Conservation (phyloP, 2,329 filamentous ascomycete genomes). For the Paraconiothyrium sp. region DNA sequence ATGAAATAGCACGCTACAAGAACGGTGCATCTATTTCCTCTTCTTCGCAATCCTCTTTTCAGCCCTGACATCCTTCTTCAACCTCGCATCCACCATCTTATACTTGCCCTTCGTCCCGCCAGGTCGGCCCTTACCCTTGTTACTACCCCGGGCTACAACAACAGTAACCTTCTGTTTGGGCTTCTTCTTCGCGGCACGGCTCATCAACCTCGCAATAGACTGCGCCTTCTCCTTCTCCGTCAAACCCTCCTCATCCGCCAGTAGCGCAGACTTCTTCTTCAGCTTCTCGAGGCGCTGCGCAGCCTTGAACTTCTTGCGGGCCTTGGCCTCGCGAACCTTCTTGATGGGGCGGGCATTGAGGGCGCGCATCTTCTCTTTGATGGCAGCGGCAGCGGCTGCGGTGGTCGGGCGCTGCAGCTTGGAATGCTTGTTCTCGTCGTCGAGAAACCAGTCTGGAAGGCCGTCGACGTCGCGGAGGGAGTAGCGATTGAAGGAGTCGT, state of each 20-base stretch:
- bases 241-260: slow-evolving; percentile 89
- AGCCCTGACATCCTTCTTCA: slow-evolving; percentile 96
- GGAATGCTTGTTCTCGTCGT: slow-evolving; percentile 88
- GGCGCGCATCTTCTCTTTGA: slow-evolving; percentile 92
- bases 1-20: background rate
- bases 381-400: slow-evolving; percentile 86
- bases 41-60: slow-evolving; percentile 84
- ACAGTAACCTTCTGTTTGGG: slow-evolving; percentile 83
- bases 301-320: slow-evolving; percentile 95
- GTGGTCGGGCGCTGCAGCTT: slow-evolving; percentile 88
- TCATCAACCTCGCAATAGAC: slow-evolving; percentile 82
- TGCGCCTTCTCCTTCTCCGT: slow-evolving; percentile 96
- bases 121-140: slow-evolving; percentile 85
- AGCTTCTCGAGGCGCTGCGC: slow-evolving; percentile 92
- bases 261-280: slow-evolving; percentile 92
- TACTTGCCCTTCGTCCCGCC: slow-evolving; percentile 95
- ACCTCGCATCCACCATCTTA: slow-evolving; percentile 92
- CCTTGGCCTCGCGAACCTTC: slow-evolving; percentile 96
- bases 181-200: slow-evolving; percentile 85
- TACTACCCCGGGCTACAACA: slow-evolving; percentile 85
- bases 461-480: slow-evolving; percentile 91
- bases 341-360: slow-evolving; percentile 97
- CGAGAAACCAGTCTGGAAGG: slow-evolving; percentile 96
- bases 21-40: slow-evolving; percentile 60
- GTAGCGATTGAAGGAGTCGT: slow-evolving; percentile 93